A percentile compares a stretch with the other conserved stretches of the same genome.
These are phyloP conservation scores for Canavalia gladiata DNA, from an alignment of 306 rosid genomes.

Conservation along the genomic window DNA sequence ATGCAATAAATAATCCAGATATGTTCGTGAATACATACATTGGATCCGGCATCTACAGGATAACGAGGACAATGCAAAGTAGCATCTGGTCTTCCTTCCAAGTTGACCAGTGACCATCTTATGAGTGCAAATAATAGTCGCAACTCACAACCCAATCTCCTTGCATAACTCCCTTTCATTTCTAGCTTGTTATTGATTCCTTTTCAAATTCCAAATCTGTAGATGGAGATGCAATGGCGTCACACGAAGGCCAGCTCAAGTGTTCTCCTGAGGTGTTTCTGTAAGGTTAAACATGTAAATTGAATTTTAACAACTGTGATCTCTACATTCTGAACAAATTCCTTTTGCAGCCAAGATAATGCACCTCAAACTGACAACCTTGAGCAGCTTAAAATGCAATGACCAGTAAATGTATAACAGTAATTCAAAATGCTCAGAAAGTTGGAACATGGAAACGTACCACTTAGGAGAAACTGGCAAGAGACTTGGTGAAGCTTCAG, in stretches of 20 bases:
- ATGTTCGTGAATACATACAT: constrained; percentile 24
- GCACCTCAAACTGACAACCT: constrained; percentile 48
- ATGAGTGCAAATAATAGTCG: constrained; percentile 26
- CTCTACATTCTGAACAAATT: constrained; percentile 42
- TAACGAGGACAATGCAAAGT: not conserved
- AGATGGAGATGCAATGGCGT: constrained; percentile 13
- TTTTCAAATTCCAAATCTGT: constrained; percentile 29
- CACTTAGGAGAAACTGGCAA: constrained; percentile 52
- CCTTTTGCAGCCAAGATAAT: constrained; percentile 41
- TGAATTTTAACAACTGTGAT: constrained; percentile 38
- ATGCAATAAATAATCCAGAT: constrained; percentile 8
- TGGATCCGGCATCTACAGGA: constrained; percentile 28
- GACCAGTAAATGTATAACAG: constrained; percentile 26
- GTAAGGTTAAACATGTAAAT: constrained; percentile 41
- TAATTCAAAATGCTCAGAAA: constrained; percentile 21
- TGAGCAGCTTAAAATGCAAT: constrained; percentile 38
- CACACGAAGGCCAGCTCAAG: constrained; percentile 35
- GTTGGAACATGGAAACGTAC: constrained; percentile 50
- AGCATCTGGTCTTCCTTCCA: constrained; percentile 20
- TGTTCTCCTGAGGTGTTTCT: constrained; percentile 41
- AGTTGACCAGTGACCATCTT: constrained; percentile 15
- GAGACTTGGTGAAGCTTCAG: constrained; percentile 48
- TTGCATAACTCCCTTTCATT: constrained; percentile 28
- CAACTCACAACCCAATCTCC: constrained; percentile 35
- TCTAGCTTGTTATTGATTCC: not conserved